Evolutionary conservation across 768 basidiomycete species (phyloP), one percentile per base, ranked within the genome.

Genomic region (Boletus sp.): DNA sequence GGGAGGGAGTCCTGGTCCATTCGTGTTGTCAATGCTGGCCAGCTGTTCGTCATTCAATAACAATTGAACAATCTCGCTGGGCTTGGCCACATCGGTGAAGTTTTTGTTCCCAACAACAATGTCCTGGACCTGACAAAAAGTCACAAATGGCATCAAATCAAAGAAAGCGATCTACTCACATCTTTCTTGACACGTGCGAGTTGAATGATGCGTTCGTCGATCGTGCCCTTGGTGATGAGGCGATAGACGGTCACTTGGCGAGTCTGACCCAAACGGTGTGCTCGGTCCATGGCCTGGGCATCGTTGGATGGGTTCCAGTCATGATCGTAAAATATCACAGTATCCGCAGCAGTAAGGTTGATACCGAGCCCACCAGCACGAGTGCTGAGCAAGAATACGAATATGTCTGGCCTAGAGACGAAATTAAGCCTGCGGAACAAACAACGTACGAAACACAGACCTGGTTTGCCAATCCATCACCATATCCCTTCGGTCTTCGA

Each of bases 381-480:
- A 0, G 96, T 98, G 68, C 93, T 95, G 39, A 98, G 50, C 70
- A 93, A 89, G 72, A 98, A 97, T 34, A 98, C 75, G 59, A 98
- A 95, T 13, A 95, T 98, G 63, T 98, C 95, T 7, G 95, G 90
- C 50, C 69, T 70, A 40, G 43, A 35, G 15, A 46, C 34, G 7
- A 29, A 42, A 17, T 33, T 53, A 11, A 53, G 40, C 25, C 0
- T 23, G 7, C 11, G 45, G 11, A 34, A 38, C 10, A 25, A 30
- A 29, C 19, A 23, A 15, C n/a, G 2, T 27, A 33, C 6, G 32
- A 34, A 39, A 40, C 21, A 72, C 81, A 55, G 55, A 93, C 94
- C 91, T 84, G 37, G 94, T 96, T 71, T 99, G 97, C 96, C 96
- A 99, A 66, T 95, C 93, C 61, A 93, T 93, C 27, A 99, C 97